Evolutionary conservation across 1,284 basidiomycete species (phyloP), one percentile per base, ranked within the genome.

Genomic region (Stereum hirsutum): DNA sequence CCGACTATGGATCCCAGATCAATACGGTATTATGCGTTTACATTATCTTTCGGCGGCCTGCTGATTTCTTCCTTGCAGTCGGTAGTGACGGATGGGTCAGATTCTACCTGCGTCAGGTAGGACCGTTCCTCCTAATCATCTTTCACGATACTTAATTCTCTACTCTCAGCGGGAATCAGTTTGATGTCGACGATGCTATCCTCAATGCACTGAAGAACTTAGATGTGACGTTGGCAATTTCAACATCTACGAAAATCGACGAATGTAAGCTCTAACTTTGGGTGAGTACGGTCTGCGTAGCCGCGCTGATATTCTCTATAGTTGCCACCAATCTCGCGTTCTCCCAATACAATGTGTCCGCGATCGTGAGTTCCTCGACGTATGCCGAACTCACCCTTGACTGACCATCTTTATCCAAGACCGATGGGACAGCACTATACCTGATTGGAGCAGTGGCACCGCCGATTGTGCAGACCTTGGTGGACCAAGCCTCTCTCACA

Each of bases 381-480:
- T 24, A 15, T 31, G 10, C 24, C 28, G 17, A n/a, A 19, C 21
- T 15, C 10, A 14, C 28, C 21, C 8, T 48, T 25, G 50, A 42
- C 28, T 14, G 38, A 17, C 28, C 28, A 6, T 23, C 21, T 42
- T 20, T 41, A 4, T 21, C 8, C 11, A 50, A 81, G 70, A 81
- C 77, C 5, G 85, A 88, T 52, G 53, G 69, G 45, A 78, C 78
- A 0, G 74, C 72, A 0, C 62, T 89, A 23, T 84, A 75, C 60
- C 67, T 88, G 39, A 79, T 87, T 36, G 80, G 82, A 27, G 80
- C 76, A 2, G 73, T 83, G 27, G 76, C 78, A 39, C 74, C 70
- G 2, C 79, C 81, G 14, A 65, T 86, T 40, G 74, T 83, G 5
- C 82, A 87, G 57, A 64, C 70, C 53, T 68, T 89, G 17, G 84